phyloP scores from a whole-genome alignment of 306 rosid genomes.

The Medicago truncatula region DNA sequence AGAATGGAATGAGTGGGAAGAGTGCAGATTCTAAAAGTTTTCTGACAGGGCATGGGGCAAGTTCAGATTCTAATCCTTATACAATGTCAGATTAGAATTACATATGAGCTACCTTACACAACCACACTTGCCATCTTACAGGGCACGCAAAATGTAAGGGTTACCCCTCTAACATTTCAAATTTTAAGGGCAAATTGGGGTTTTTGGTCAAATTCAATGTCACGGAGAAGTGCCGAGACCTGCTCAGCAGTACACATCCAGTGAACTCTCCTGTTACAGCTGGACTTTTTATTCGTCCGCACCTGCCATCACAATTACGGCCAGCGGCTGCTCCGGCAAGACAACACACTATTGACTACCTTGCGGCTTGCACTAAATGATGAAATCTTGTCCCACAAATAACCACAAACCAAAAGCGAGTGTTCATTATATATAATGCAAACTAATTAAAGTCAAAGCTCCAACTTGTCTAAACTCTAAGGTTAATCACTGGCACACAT shows the following conservation, averaged over 20 bases:
- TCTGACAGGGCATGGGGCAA: neutral
- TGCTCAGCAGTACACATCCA: neutral
- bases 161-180: too few species aligned
- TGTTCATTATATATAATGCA: slow-evolving; percentile 19
- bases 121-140: neutral
- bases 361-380: neutral
- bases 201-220: too few species aligned
- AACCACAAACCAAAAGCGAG: slow-evolving; percentile 28
- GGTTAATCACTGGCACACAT: slow-evolving; percentile 13
- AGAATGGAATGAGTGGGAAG: neutral
- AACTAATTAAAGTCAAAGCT: slow-evolving; percentile 30
- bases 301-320: neutral
- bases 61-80: neutral
- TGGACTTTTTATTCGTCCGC: neutral
- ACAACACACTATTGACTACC: neutral
- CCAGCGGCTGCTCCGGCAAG: neutral
- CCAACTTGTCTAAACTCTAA: slow-evolving; percentile 21
- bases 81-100: neutral
- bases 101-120: slow-evolving; percentile 8
- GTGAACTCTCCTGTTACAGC: neutral
- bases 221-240: too few species aligned
- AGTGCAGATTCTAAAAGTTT: neutral
- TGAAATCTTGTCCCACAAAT: slow-evolving; percentile 22
- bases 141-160: too few species aligned
- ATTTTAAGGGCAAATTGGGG: too few species aligned